Base-by-base conservation (phyloP, 768 basidiomycete species). In the Tremella mesenterica region DNA sequence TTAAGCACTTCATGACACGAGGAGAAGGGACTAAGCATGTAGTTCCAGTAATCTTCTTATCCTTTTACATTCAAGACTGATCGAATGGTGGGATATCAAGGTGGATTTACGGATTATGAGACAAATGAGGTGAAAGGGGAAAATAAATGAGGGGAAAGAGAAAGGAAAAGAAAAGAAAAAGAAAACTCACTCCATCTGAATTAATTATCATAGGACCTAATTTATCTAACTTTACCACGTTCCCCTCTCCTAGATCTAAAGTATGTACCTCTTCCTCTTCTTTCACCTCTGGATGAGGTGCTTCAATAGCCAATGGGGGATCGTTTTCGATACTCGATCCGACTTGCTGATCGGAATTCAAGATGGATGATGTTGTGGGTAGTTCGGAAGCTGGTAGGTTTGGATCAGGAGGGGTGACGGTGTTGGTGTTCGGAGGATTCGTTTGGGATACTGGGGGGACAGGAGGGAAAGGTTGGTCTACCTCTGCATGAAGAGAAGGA, bases 201-300 rank as follows among this genome's bases (percentile, higher is more conserved):
- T 84, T 84, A 34, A 84, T 81, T 39, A 85, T 81, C 76, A 85
- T 78, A 0, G 83, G 83, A 1, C 83, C 83, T 12, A 85, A 75
- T 18, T 75, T 76, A 54, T 84, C 82, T 5, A 84, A 70, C 65
- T 77, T 81, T 46, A 82, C 70, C 2, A 75, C 63, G 29, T 65
- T 60, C 9, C 67, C 70, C 28, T 61, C 59, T 13, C 60, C 64
- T 12, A 73, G 48, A 52, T 73, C 64, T 13, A 73, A 51, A 2
- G 50, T 45, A 0, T 61, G 56, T 8, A 59, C 44, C 25, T 63
- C 52, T 14, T 57, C 59, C 18, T 54, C 49, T 21, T 50, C 34
- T 2, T 41, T 44, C 34, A 25, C 25, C 10, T 21, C 25, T n/a
- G 53, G 41, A 2, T 28, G 33, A 5, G 57, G 38, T 39, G 18